These are phyloP conservation scores for Conoideocrella luteorostrata DNA, from an alignment of 2,329 filamentous ascomycete genomes.

Conservation along the genomic window DNA sequence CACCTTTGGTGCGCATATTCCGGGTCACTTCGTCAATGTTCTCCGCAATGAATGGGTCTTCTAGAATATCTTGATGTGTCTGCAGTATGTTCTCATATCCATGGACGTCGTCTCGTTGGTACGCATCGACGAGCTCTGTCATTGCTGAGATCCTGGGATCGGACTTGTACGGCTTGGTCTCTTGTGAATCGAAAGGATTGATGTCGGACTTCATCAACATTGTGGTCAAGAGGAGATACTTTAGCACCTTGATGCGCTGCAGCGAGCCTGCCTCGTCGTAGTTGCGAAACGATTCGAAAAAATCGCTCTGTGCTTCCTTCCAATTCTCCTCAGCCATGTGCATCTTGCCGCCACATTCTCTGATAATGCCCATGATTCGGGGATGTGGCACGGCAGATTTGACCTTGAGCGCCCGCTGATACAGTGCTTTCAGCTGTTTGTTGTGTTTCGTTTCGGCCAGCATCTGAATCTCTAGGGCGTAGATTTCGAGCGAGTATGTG, in stretches of 20 bases:
- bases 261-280: conserved; percentile 97
- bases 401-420: conserved; percentile 84
- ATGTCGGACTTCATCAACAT: conserved; percentile 99
- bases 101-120: conserved; percentile 91
- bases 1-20: conserved; percentile 94
- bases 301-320: conserved; percentile 94
- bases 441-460: conserved; percentile 95
- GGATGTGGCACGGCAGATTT: conserved; percentile 96
- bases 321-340: conserved; percentile 99
- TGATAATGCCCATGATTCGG: conserved; percentile 98
- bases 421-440: conserved; percentile 89
- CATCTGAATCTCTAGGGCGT: conserved; percentile 98
- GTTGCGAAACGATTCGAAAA: conserved; percentile 97
- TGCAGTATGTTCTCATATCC: conserved; percentile 83
- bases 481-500: conserved; percentile 92
- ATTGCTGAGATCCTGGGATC: conserved; percentile 93
- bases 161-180: conserved; percentile 96
- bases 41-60: conserved; percentile 93
- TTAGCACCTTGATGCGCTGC: conserved; percentile 93
- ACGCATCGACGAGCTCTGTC: conserved; percentile 94
- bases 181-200: conserved; percentile 97
- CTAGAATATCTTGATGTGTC: conserved; percentile 80
- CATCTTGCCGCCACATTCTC: conserved; percentile 99
- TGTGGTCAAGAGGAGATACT: conserved; percentile 91
- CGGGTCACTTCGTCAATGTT: conserved; percentile 99